These are phyloP conservation scores for Abelmoschus esculentus DNA, from an alignment of 345 rosid genomes.

Conservation along the genomic window DNA sequence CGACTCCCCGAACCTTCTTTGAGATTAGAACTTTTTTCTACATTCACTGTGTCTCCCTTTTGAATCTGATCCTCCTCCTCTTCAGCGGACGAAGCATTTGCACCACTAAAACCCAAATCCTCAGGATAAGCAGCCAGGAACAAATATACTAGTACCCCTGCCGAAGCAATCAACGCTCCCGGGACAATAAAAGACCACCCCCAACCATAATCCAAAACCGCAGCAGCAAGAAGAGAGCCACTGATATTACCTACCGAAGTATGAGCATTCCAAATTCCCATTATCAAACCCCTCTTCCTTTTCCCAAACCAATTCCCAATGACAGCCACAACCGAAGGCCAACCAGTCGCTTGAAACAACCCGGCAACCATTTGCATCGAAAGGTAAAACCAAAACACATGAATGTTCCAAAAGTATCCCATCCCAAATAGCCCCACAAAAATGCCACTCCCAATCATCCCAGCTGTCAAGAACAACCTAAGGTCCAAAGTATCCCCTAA, in stretches of 20 bases:
- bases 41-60: conserved; percentile 15
- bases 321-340: conserved; percentile 99
- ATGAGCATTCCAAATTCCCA: conserved; percentile 99
- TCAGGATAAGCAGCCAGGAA: conserved; percentile 89
- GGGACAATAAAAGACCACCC: conserved; percentile 90
- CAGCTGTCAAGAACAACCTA: conserved; percentile 69
- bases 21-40: background rate
- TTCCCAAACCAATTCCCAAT: conserved; percentile 91
- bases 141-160: conserved; percentile 69
- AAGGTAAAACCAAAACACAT: conserved; percentile 58
- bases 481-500: conserved; percentile 82
- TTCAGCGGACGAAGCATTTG: conserved; percentile 32
- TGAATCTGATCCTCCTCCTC: conserved; percentile 35
- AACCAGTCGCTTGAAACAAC: conserved; percentile 84
- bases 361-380: conserved; percentile 86
- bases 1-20: conserved; percentile 32
- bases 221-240: conserved; percentile 87
- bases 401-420: conserved; percentile 81
- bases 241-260: conserved; percentile 84
- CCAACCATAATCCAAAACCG: conserved; percentile 87
- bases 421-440: conserved; percentile 83
- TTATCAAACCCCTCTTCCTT: conserved; percentile 88
- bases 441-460: conserved; percentile 89
- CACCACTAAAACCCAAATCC: conserved; percentile 66
- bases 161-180: conserved; percentile 56